Base-by-base conservation (phyloP, 441 rosid species). In the Croton setiger region DNA sequence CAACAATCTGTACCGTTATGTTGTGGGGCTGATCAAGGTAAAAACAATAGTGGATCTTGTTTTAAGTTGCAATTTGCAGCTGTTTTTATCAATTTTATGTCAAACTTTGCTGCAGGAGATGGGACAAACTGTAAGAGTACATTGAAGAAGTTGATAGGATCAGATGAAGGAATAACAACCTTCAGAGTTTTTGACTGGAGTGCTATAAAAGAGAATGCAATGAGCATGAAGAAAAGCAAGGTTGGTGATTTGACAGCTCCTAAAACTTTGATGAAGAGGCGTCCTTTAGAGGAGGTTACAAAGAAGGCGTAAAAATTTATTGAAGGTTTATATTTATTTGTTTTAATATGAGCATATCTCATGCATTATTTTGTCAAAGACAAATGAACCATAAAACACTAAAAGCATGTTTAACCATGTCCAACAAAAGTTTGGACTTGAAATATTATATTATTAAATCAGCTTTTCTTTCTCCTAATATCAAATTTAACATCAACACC, bases 121-220 rank as follows among this genome's bases (percentile, higher is more conserved):
- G 59, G 36, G 48, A 41, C 59, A 23, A 69, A 15, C 55, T 6
- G 51, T 44, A 70, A 64, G 33, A 45, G 70, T 54, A 36, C 55
- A 35, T 61, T 36, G 36, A 31, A 21, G 4, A 57, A 3, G 12
- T 64, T 63, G 18, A 43, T 17, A 7, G 56, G 52, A 62, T 44
- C 66, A 20, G 45, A 65, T 21, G 75, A 53, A 58, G 69, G 44
- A 59, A 27, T 27, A 27, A 77, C 69, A 20, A 75, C 72, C 0
- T 45, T n/a, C 15, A 82, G 74, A 74, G 74, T 35, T 53, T 35
- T 37, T 5, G 53, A 21, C 15, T 33, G 12, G 0, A 23, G 37
- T 55, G 69, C 66, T 20, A 75, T 62, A 78, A 84, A 80, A 36
- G 86, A 84, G 67, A 84, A 82, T 56, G 57, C 63, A 7, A 33